A percentile compares a stretch with the other conserved stretches of the same genome.
Evolutionary conservation across 805 yeast species (phyloP).

Genomic region (Metschnikowia cubensis): DNA sequence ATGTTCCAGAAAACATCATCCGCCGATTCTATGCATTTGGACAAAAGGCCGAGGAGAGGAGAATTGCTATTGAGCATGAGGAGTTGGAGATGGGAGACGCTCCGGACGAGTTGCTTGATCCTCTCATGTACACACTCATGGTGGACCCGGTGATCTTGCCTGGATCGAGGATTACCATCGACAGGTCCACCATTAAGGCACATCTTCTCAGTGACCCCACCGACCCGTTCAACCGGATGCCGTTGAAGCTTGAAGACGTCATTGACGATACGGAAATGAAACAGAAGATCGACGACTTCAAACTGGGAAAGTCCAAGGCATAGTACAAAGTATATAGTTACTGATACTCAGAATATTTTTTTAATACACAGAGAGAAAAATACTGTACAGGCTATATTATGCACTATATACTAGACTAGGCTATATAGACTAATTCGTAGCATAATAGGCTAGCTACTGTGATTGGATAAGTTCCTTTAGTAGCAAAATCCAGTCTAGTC

Average conservation of each 20-base stretch:
- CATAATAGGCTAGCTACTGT: no score
- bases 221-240: conserved; percentile 95
- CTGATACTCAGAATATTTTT: no score
- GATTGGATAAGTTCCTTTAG: no score
- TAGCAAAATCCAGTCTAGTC: no score
- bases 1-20: conserved; percentile 47
- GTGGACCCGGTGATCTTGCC: conserved; percentile 96
- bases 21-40: conserved; percentile 53
- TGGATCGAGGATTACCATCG: conserved; percentile 77
- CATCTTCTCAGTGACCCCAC: conserved; percentile 92
- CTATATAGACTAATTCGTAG: no score
- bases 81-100: conserved; percentile 87
- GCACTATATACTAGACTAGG: no score
- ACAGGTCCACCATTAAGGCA: conserved; percentile 86
- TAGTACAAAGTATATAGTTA: not conserved
- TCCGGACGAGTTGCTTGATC: conserved; percentile 96
- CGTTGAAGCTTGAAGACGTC: conserved; percentile 85
- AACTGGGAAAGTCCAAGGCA: conserved; percentile 29
- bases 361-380: no score
- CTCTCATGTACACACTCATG: conserved; percentile 94
- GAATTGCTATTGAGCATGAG: conserved; percentile 67
- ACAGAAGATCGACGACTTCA: conserved; percentile 55
- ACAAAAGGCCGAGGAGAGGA: conserved; percentile 57
- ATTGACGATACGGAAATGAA: conserved; percentile 70
- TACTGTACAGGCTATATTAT: no score